Percentiles rank a stretch among this genome's conserved stretches.
Evolutionary conservation across 176 grass and related monocot genomes (phyloP).

Genomic region (Avena atlantica): DNA sequence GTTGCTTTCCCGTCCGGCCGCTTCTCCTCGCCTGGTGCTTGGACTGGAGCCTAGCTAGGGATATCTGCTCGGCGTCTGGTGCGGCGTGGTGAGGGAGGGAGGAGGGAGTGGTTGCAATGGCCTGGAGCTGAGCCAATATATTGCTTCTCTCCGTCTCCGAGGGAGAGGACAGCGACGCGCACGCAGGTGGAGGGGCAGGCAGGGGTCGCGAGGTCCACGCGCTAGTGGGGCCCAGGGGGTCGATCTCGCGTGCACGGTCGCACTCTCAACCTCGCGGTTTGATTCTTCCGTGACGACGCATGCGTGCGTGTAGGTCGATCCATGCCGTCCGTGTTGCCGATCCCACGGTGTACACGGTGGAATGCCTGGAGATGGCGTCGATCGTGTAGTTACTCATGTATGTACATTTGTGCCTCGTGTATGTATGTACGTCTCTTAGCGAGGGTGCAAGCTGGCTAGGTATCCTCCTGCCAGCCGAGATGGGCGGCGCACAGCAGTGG

Average conservation of each 20-base stretch:
- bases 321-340: background rate
- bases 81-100: background rate
- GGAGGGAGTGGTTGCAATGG: slow-evolving; percentile 47
- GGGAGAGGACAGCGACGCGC: background rate
- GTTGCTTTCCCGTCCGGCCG: slow-evolving; percentile 43
- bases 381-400: too few species aligned
- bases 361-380: too few species aligned
- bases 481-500: too few species aligned
- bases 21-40: slow-evolving; percentile 1
- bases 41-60: slow-evolving; percentile 38
- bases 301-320: background rate
- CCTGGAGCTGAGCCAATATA: slow-evolving; percentile 47
- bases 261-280: background rate
- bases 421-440: too few species aligned
- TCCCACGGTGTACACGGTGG: background rate
- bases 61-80: slow-evolving; percentile 9
- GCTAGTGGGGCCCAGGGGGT: background rate
- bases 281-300: background rate
- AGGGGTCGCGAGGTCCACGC: background rate
- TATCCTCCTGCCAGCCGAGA: too few species aligned
- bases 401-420: too few species aligned
- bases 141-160: background rate
- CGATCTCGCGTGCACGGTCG: background rate
- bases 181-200: background rate
- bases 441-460: too few species aligned